These are phyloP conservation scores for Phlebiopsis gigantea DNA, from an alignment of 768 basidiomycete genomes.

Conservation along the genomic window DNA sequence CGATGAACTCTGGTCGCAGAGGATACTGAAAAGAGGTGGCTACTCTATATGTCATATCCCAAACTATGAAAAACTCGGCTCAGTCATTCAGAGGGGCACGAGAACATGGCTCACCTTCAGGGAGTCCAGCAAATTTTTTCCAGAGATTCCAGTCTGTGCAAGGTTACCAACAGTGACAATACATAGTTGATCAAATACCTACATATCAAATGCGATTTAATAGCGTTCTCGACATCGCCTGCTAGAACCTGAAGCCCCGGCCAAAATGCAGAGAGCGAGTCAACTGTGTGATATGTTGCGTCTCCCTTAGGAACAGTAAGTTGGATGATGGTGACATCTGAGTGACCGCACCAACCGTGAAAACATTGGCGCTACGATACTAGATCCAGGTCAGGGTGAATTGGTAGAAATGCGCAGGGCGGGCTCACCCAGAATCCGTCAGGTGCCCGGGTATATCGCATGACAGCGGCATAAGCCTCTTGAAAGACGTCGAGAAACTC, in stretches of 20 bases:
- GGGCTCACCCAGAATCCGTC: slow-evolving; percentile 84
- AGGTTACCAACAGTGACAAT: slow-evolving; percentile 5
- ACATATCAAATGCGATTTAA: slow-evolving; percentile 90
- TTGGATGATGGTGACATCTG: background rate
- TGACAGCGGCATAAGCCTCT: slow-evolving; percentile 36
- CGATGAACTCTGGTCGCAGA: slow-evolving; percentile 86
- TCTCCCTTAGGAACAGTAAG: slow-evolving; percentile 41
- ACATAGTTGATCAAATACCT: slow-evolving; percentile 19
- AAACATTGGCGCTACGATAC: slow-evolving; percentile 84
- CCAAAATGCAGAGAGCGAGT: slow-evolving; percentile 95
- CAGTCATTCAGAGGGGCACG: background rate
- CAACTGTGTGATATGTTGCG: slow-evolving; percentile 71
- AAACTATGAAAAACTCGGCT: slow-evolving; percentile 38
- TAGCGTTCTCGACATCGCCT: slow-evolving; percentile 84
- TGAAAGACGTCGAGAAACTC: slow-evolving; percentile 36
- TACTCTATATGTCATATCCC: slow-evolving; percentile 68
- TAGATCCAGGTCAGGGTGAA: slow-evolving; percentile 25
- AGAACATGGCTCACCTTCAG: slow-evolving; percentile 42
- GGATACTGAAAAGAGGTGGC: slow-evolving; percentile 79
- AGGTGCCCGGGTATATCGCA: slow-evolving; percentile 74
- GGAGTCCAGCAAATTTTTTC: slow-evolving; percentile 81
- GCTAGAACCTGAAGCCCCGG: slow-evolving; percentile 90
- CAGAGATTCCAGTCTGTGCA: slow-evolving; percentile 85
- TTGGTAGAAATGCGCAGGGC: background rate
- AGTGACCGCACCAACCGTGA: slow-evolving; percentile 19